Conservation (phyloP, 2,329 filamentous ascomycete species). For the Alternaria triticimaculans region DNA sequence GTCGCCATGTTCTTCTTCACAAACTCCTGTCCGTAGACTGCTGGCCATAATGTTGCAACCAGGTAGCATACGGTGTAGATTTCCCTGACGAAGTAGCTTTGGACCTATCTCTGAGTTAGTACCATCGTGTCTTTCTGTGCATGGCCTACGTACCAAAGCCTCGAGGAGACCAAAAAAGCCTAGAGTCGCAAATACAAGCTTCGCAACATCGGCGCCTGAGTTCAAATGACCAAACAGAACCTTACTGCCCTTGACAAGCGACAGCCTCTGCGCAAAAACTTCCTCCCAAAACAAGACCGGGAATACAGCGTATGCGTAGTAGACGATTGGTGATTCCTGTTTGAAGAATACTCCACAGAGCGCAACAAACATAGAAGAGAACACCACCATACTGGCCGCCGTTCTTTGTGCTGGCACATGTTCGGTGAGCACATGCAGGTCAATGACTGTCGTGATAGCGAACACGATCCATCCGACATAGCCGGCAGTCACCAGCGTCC, state of each 20-base stretch:
- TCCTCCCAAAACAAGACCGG: conserved; percentile 97
- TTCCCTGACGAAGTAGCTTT: conserved; percentile 91
- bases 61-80: conserved; percentile 83
- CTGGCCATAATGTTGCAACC: conserved; percentile 78
- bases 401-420: conserved; percentile 69
- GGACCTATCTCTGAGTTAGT: conserved; percentile 62
- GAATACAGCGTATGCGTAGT: conserved; percentile 92
- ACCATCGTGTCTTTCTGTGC: neutral
- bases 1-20: conserved; percentile 69
- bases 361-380: conserved; percentile 75
- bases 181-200: conserved; percentile 68
- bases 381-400: conserved; percentile 65
- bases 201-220: conserved; percentile 63
- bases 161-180: conserved; percentile 78
- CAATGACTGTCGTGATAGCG: conserved; percentile 85
- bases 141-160: conserved; percentile 62
- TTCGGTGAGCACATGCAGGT: conserved; percentile 83
- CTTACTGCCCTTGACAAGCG: conserved; percentile 70
- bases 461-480: conserved; percentile 97
- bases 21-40: conserved; percentile 75
- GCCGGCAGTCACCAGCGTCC: conserved; percentile 84
- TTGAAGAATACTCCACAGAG: conserved; percentile 81
- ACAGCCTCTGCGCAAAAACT: conserved; percentile 78
- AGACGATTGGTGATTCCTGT: conserved; percentile 80
- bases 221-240: conserved; percentile 73